A percentile compares a stretch with the other conserved stretches of the same genome.
Evolutionary conservation across 352 stramenopile species (phyloP).

Genomic region (Phytophthora pinifolia): DNA sequence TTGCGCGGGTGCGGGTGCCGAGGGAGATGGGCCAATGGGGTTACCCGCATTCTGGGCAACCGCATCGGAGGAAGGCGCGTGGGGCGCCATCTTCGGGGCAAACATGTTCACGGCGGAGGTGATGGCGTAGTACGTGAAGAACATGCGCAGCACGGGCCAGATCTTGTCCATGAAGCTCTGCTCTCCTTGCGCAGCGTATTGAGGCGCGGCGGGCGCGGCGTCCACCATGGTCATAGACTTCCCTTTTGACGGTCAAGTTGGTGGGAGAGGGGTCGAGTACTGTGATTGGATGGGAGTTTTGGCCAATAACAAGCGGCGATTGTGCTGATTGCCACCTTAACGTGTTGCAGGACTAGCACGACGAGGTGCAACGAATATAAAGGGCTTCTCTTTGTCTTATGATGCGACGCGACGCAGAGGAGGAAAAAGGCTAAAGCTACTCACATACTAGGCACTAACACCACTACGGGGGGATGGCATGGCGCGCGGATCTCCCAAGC

Average conservation of each 20-base stretch:
- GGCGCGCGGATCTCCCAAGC: slow-evolving; percentile 12
- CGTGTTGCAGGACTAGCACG: slow-evolving; percentile 8
- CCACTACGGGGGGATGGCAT: slow-evolving; percentile 18
- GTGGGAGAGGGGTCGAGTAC: background rate
- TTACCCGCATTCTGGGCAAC: slow-evolving; percentile 23
- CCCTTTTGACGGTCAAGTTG: background rate
- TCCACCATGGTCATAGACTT: slow-evolving; percentile 13
- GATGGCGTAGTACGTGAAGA: slow-evolving; percentile 85
- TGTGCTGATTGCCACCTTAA: slow-evolving; percentile 14
- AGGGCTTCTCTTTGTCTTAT: slow-evolving; percentile 30
- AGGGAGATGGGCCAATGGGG: slow-evolving; percentile 9
- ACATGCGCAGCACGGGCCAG: slow-evolving; percentile 69
- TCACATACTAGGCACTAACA: slow-evolving; percentile 43
- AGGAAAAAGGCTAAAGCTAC: slow-evolving; percentile 34
- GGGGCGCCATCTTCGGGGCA: slow-evolving; percentile 12
- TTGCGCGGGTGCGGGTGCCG: slow-evolving; percentile 1
- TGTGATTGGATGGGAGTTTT: slow-evolving; percentile 11
- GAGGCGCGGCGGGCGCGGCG: slow-evolving; percentile 5
- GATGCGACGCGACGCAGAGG: slow-evolving; percentile 16
- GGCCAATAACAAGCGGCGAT: slow-evolving; percentile 3
- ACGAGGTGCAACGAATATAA: slow-evolving; percentile 28
- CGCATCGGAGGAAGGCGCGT: background rate
- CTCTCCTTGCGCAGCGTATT: slow-evolving; percentile 21
- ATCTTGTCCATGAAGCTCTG: slow-evolving; percentile 57
- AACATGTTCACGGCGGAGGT: slow-evolving; percentile 54